These are phyloP conservation scores for Phragmites australis DNA, from an alignment of 176 grass and related monocot species.

Conservation along the genomic window DNA sequence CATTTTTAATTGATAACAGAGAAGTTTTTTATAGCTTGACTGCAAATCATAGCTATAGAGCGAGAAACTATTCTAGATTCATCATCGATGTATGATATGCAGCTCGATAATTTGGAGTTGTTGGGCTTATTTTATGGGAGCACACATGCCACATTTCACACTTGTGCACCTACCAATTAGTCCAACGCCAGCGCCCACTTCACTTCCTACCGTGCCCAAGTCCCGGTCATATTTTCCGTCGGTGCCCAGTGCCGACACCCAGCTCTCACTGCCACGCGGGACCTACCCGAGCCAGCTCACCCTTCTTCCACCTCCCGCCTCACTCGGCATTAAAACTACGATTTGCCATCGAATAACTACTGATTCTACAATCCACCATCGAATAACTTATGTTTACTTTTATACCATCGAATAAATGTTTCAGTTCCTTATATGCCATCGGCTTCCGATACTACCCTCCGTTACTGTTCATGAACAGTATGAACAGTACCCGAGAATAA, in stretches of 20 bases:
- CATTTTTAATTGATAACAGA: background rate
- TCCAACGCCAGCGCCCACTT: background rate
- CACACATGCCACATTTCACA: constrained; percentile 19
- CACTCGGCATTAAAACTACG: constrained; percentile 18
- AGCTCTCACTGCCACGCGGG: constrained; percentile 1
- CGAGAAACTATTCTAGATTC: background rate
- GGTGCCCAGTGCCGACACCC: constrained; percentile 9
- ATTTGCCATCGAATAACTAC: too few species aligned
- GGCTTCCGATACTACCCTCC: too few species aligned
- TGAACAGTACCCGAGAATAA: too few species aligned
- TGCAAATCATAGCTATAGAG: background rate
- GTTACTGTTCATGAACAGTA: too few species aligned
- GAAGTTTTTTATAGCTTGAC: background rate
- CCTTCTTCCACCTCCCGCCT: constrained; percentile 44
- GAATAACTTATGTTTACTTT: too few species aligned
- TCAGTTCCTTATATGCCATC: too few species aligned
- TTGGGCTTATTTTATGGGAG: background rate
- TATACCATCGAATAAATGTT: too few species aligned
- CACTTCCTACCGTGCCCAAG: background rate
- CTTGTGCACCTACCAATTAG: constrained; percentile 30
- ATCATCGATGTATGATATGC: background rate
- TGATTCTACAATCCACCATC: too few species aligned
- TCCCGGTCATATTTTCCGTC: constrained; percentile 20
- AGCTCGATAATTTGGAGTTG: too few species aligned
- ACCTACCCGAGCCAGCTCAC: constrained; percentile 4